phyloP scores from a whole-genome alignment of 2,329 filamentous ascomycete species.

The Nemania bipapillata region DNA sequence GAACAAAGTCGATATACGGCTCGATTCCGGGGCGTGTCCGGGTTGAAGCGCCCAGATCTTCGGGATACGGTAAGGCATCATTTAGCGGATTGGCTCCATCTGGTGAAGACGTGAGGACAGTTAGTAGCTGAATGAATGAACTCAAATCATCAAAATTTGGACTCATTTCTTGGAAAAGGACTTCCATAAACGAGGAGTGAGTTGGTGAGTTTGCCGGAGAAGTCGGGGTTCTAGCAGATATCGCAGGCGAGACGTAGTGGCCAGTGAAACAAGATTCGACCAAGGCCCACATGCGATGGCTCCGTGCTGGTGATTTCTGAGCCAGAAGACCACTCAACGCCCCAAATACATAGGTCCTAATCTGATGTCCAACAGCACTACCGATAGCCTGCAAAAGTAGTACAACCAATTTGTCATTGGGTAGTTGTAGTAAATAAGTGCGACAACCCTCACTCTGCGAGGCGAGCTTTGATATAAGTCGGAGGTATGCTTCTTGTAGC shows the following conservation, averaged over 20 bases:
- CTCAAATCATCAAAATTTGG: constrained; percentile 85
- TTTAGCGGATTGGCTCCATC: constrained; percentile 70
- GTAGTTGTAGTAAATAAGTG: constrained; percentile 74
- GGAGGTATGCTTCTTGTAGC: constrained; percentile 94
- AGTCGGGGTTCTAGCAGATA: constrained; percentile 42
- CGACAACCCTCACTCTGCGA: constrained; percentile 78
- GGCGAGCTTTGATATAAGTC: constrained; percentile 84
- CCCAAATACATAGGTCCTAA: constrained; percentile 86
- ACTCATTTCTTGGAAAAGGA: constrained; percentile 78
- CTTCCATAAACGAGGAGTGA: constrained; percentile 61
- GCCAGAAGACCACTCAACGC: constrained; percentile 79
- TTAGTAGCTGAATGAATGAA: constrained; percentile 82
- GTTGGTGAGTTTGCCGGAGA: constrained; percentile 51
- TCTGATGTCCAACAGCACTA: constrained; percentile 76
- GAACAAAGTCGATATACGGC: constrained; percentile 88
- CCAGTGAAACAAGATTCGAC: constrained; percentile 84
- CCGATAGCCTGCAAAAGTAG: constrained; percentile 82
- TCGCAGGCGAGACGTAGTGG: constrained; percentile 54
- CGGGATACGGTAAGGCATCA: constrained; percentile 85
- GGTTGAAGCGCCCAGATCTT: constrained; percentile 79
- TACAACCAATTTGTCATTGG: constrained; percentile 74
- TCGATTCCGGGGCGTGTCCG: constrained; percentile 85
- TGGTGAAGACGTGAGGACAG: constrained; percentile 75
- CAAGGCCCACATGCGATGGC: constrained; percentile 79
- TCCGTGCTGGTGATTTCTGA: constrained; percentile 74